phyloP scores from a whole-genome alignment of 192 early-diverging fungal genomes.

The Mycoemilia scoparia region DNA sequence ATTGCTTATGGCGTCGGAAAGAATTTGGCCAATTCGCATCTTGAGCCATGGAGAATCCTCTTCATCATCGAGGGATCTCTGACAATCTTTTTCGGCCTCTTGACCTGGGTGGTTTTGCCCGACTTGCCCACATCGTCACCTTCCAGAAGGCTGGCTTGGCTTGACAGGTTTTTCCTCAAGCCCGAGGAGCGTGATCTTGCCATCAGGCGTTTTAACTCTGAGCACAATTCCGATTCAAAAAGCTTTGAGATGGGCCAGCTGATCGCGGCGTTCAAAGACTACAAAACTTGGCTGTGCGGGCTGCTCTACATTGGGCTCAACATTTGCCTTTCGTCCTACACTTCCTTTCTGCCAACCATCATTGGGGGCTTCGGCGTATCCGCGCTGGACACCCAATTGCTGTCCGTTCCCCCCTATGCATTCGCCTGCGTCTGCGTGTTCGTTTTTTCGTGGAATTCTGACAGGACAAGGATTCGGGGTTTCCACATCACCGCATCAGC shows the following conservation, averaged over 20 bases:
- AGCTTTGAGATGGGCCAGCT: slow-evolving; percentile 25
- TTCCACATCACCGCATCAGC: slow-evolving; percentile 20
- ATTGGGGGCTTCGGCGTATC: slow-evolving; percentile 45
- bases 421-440: slow-evolving; percentile 20
- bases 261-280: slow-evolving; percentile 24
- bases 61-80: slow-evolving; percentile 53
- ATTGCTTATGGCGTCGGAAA: slow-evolving; percentile 45
- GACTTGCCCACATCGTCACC: slow-evolving; percentile 26
- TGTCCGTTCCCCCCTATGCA: slow-evolving; percentile 33
- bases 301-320: slow-evolving; percentile 44
- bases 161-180: slow-evolving; percentile 25
- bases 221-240: slow-evolving; percentile 18
- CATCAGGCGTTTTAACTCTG: slow-evolving; percentile 26
- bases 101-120: slow-evolving; percentile 32
- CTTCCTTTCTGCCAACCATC: slow-evolving; percentile 53
- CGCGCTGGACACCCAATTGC: slow-evolving; percentile 25
- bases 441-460: slow-evolving; percentile 24
- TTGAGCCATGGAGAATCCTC: slow-evolving; percentile 50
- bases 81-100: slow-evolving; percentile 35
- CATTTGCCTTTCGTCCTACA: slow-evolving; percentile 43
- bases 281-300: slow-evolving; percentile 32
- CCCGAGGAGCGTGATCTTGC: slow-evolving; percentile 32
- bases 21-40: slow-evolving; percentile 27
- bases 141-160: neutral
- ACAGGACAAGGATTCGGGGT: slow-evolving; percentile 25